A percentile compares a stretch with the other conserved stretches of the same genome.
Conservation (phyloP, 352 stramenopile genomes). For the Phytophthora colocasiae region DNA sequence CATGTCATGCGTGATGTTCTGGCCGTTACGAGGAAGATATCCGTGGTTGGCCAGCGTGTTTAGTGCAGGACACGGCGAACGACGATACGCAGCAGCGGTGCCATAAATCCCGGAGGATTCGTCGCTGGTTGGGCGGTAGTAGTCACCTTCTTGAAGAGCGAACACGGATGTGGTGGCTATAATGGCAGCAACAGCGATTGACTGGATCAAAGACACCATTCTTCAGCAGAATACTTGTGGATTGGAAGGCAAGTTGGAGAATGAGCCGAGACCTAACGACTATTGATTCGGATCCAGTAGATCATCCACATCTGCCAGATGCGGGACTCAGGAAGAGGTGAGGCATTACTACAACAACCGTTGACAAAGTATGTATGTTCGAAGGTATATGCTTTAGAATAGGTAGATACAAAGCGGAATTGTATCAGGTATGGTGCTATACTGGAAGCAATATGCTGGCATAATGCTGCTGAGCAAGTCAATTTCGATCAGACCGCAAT, state of each 20-base stretch:
- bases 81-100: constrained; percentile 32
- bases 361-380: background rate
- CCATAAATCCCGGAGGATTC: constrained; percentile 34
- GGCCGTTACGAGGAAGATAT: constrained; percentile 48
- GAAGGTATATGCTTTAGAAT: background rate
- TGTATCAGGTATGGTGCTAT: too few species aligned
- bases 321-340: constrained; percentile 13
- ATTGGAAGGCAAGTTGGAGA: constrained; percentile 21
- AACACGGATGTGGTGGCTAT: constrained; percentile 10
- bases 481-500: background rate
- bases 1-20: constrained; percentile 39
- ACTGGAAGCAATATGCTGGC: background rate
- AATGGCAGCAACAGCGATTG: constrained; percentile 13
- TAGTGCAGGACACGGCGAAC: constrained; percentile 53
- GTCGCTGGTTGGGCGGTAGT: constrained; percentile 31
- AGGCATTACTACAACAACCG: constrained; percentile 20
- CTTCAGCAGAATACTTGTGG: constrained; percentile 5
- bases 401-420: too few species aligned
- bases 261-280: constrained; percentile 25
- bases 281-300: constrained; percentile 6
- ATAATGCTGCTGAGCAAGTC: background rate
- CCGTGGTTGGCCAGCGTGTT: constrained; percentile 64
- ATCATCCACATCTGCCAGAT: constrained; percentile 3
- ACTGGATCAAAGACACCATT: constrained; percentile 20
- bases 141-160: constrained; percentile 32